These are phyloP conservation scores for Tuber calosporum DNA, from an alignment of 495 filamentous ascomycete species.

Conservation along the genomic window DNA sequence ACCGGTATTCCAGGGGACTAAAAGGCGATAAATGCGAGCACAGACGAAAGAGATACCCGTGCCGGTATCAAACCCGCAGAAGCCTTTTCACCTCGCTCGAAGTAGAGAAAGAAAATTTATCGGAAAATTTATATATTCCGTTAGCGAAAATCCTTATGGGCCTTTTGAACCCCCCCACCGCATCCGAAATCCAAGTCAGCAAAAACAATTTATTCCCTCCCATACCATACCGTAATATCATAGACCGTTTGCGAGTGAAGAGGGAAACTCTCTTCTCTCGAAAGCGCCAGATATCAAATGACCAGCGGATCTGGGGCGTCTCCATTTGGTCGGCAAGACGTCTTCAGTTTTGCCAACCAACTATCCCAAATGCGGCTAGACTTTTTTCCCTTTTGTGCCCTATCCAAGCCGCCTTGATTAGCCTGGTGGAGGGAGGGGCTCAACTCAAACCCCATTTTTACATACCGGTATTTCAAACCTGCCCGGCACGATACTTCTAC, in stretches of 20 bases:
- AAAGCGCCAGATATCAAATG: conserved; percentile 39
- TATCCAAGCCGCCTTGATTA: conserved; percentile 30
- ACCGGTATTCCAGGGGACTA: not conserved
- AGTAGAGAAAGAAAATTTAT: too few species aligned
- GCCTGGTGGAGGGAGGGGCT: conserved; percentile 14
- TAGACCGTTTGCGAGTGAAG: conserved; percentile 10
- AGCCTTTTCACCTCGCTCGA: too few species aligned
- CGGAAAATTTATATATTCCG: not conserved
- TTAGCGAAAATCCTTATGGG: not conserved
- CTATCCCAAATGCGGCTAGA: conserved; percentile 25
- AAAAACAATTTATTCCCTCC: not conserved
- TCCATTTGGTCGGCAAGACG: conserved; percentile 30
- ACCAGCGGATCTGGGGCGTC: conserved; percentile 26
- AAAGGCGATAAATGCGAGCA: not conserved
- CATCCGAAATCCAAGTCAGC: not conserved
- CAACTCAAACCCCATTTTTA: conserved; percentile 14
- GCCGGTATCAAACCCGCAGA: too few species aligned
- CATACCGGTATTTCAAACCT: conserved; percentile 31
- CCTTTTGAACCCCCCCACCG: not conserved
- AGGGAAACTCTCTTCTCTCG: conserved; percentile 19
- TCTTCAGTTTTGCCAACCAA: conserved; percentile 15
- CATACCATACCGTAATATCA: not conserved
- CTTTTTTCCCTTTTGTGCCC: conserved; percentile 26
- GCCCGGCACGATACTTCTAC: conserved; percentile 12
- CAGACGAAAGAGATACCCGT: not conserved